Evolutionary conservation across 345 rosid species (phyloP).

Genomic region (Carallia pectinifolia): DNA sequence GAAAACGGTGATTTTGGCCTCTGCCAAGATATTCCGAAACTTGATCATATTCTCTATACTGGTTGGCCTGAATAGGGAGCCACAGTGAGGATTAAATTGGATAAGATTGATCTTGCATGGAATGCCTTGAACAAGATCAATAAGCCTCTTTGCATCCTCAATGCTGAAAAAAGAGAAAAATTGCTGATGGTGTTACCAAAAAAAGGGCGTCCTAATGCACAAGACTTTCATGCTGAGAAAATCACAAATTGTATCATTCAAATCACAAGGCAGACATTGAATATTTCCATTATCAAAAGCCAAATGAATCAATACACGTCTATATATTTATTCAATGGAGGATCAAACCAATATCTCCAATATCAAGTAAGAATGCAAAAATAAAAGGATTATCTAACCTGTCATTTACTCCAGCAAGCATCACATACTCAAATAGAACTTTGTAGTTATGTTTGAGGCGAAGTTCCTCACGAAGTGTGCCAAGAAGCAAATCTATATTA

Average conservation of each 20-base stretch:
- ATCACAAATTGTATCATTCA: too few species aligned
- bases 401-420: constrained; percentile 90
- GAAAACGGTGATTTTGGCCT: constrained; percentile 65
- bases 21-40: constrained; percentile 71
- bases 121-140: constrained; percentile 73
- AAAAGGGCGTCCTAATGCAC: too few species aligned
- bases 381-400: constrained; percentile 42
- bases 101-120: constrained; percentile 98
- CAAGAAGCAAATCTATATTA: constrained; percentile 71
- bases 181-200: background rate
- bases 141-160: constrained; percentile 85
- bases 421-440: constrained; percentile 85
- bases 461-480: constrained; percentile 74
- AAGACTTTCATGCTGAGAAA: too few species aligned
- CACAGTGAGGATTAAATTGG: constrained; percentile 78
- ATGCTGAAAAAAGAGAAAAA: constrained; percentile 45
- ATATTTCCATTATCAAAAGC: too few species aligned
- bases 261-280: too few species aligned
- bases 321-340: background rate
- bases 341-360: background rate
- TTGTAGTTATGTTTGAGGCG: constrained; percentile 57
- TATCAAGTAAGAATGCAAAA: background rate
- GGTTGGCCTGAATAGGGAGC: constrained; percentile 77
- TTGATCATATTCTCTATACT: constrained; percentile 66
- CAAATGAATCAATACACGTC: too few species aligned